These are phyloP conservation scores for Xylaria sp. DNA, from an alignment of 2,329 filamentous ascomycete species.

Conservation along the genomic window DNA sequence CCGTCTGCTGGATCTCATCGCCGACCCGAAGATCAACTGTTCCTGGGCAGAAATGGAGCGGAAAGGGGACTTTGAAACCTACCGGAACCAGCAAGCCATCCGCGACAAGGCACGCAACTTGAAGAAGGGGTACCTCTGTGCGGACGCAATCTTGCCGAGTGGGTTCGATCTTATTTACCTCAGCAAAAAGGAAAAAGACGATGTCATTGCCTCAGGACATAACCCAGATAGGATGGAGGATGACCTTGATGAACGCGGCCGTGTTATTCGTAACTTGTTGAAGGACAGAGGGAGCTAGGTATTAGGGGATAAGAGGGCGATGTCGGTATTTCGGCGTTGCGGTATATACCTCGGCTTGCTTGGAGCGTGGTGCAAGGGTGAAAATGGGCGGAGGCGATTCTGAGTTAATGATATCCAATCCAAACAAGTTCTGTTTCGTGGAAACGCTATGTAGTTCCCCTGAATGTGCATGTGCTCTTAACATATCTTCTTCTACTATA, in stretches of 20 bases:
- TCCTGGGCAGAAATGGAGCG: conserved; percentile 49
- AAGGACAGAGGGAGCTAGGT: neutral
- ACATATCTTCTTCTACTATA: too few relatives aligned
- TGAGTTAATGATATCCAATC: conserved; percentile 21
- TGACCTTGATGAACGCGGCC: conserved; percentile 50
- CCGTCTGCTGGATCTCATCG: conserved; percentile 51
- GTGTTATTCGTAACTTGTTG: conserved; percentile 46
- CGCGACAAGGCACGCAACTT: conserved; percentile 64
- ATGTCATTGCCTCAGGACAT: conserved; percentile 49
- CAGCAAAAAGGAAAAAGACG: conserved; percentile 54
- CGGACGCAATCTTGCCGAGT: conserved; percentile 51
- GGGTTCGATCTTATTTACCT: conserved; percentile 58
- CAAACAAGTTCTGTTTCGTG: neutral
- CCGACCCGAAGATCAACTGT: conserved; percentile 41
- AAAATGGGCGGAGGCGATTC: neutral
- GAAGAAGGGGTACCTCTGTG: conserved; percentile 58
- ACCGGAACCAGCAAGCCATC: conserved; percentile 60
- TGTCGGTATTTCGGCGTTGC: conserved; percentile 13
- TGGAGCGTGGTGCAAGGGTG: neutral
- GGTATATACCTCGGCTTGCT: neutral
- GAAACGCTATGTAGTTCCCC: too few relatives aligned
- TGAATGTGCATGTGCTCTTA: neutral
- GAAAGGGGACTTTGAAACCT: conserved; percentile 47
- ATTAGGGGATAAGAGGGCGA: neutral
- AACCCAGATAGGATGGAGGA: conserved; percentile 56